A percentile compares a stretch with the other conserved stretches of the same genome.
Evolutionary conservation across 768 basidiomycete species (phyloP).

Genomic region (Chiua virens): DNA sequence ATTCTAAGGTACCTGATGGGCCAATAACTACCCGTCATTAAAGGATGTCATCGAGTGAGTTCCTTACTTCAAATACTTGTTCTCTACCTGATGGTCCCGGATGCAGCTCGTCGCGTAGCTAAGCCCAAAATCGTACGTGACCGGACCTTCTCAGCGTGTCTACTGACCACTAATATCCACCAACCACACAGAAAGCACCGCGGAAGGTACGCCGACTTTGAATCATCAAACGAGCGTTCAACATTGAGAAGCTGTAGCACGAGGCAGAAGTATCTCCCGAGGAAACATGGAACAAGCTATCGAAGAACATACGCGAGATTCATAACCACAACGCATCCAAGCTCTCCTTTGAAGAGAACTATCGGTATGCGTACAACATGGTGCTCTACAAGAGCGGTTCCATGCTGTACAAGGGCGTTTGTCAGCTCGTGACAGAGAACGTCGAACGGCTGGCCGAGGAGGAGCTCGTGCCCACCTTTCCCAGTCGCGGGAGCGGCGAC

Average conservation of each 20-base stretch:
- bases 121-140: constrained; percentile 44
- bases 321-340: constrained; percentile 90
- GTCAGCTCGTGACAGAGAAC: constrained; percentile 75
- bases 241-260: constrained; percentile 45
- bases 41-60: constrained; percentile 34
- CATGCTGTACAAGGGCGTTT: constrained; percentile 84
- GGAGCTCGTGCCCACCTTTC: constrained; percentile 81
- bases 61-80: neutral
- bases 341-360: constrained; percentile 91
- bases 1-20: constrained; percentile 12
- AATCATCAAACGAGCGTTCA: neutral
- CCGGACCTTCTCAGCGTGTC: constrained; percentile 18
- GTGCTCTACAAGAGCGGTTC: constrained; percentile 85
- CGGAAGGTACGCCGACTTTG: constrained; percentile 40
- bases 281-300: constrained; percentile 79
- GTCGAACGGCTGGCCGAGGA: constrained; percentile 75
- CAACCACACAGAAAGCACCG: constrained; percentile 40
- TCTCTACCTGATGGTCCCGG: constrained; percentile 10
- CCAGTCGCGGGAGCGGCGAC: constrained; percentile 65
- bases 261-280: constrained; percentile 75
- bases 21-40: constrained; percentile 9
- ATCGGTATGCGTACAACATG: constrained; percentile 93
- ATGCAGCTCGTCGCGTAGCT: constrained; percentile 30
- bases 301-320: constrained; percentile 89
- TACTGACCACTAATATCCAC: constrained; percentile 13